phyloP scores from a whole-genome alignment of 257 asterid species.

The Ajuga chamaepitys region DNA sequence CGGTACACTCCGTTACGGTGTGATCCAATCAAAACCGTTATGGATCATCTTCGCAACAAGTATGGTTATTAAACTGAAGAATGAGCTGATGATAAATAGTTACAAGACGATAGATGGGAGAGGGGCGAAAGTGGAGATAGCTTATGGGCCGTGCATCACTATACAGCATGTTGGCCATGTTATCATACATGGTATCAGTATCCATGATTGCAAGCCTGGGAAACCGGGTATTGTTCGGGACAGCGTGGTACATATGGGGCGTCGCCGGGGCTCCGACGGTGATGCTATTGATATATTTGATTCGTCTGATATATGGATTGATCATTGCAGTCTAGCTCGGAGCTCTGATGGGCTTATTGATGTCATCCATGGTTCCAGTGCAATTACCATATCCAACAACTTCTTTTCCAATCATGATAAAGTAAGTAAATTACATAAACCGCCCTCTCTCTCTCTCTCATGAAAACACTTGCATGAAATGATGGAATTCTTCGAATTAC shows the following conservation, averaged over 20 bases:
- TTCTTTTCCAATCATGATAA: constrained; percentile 78
- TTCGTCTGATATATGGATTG: constrained; percentile 67
- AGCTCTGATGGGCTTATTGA: constrained; percentile 68
- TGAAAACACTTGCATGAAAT: no score
- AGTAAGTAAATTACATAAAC: constrained; percentile 23
- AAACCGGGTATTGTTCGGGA: constrained; percentile 43
- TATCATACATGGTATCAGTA: constrained; percentile 65
- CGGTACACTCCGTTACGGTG: constrained; percentile 82
- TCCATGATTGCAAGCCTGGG: constrained; percentile 80
- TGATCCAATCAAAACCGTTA: constrained; percentile 47
- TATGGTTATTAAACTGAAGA: constrained; percentile 56
- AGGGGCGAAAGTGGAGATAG: constrained; percentile 78
- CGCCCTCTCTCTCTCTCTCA: no score
- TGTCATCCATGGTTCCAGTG: constrained; percentile 74
- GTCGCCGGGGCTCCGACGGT: constrained; percentile 64
- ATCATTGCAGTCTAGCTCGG: constrained; percentile 67
- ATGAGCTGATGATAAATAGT: constrained; percentile 64
- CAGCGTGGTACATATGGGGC: constrained; percentile 47
- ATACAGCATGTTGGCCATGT: constrained; percentile 47
- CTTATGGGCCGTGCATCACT: constrained; percentile 80
- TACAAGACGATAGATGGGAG: constrained; percentile 90
- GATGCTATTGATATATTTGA: constrained; percentile 58
- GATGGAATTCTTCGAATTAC: background rate
- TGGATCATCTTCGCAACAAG: constrained; percentile 59
- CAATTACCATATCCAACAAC: constrained; percentile 73